A percentile compares a stretch with the other conserved stretches of the same genome.
Conservation (phyloP, 306 rosid genomes). For the Prunus salicina region DNA sequence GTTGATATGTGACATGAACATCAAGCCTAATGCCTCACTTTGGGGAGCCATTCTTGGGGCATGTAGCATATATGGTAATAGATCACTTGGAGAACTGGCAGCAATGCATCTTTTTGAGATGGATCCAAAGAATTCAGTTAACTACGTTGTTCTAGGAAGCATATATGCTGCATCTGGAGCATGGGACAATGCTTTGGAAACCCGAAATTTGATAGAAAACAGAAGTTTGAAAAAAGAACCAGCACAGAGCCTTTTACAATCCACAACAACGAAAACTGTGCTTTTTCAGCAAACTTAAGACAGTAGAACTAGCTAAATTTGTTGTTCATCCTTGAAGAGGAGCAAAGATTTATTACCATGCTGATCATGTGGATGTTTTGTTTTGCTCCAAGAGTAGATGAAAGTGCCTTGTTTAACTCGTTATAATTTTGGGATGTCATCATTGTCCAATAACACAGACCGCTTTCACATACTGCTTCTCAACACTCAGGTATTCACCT, state of each 20-base stretch:
- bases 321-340: background rate
- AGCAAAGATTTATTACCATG: background rate
- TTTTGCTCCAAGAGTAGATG: background rate
- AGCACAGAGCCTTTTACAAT: constrained; percentile 27
- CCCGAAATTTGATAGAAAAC: constrained; percentile 9
- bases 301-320: background rate
- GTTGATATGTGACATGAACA: constrained; percentile 18
- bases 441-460: background rate
- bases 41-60: constrained; percentile 44
- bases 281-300: constrained; percentile 9
- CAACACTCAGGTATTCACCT: background rate
- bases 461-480: background rate
- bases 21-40: constrained; percentile 26
- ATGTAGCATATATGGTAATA: constrained; percentile 27
- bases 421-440: background rate
- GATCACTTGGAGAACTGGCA: constrained; percentile 27
- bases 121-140: constrained; percentile 30
- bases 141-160: constrained; percentile 30
- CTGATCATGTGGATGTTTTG: background rate
- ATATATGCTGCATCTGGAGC: constrained; percentile 33
- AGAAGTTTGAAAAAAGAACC: constrained; percentile 28
- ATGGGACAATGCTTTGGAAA: constrained; percentile 32
- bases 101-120: constrained; percentile 24
- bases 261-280: background rate
- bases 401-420: background rate